Conservation (phyloP, 2,329 filamentous ascomycete species). For the Cladosporium sp. region DNA sequence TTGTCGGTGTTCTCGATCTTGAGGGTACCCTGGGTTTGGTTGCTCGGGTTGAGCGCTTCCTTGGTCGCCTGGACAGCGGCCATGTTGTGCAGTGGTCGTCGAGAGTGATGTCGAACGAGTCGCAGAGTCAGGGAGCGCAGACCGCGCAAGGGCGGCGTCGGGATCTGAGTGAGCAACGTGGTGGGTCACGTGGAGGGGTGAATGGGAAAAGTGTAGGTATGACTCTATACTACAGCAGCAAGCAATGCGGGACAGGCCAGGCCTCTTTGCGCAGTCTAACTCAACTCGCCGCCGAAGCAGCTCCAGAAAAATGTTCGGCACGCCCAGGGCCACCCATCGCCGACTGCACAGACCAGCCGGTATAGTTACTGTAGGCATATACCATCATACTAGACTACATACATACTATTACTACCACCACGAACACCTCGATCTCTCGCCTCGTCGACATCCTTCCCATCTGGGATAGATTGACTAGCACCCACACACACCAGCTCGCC, state of each 20-base stretch:
- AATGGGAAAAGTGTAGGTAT: constrained; percentile 15
- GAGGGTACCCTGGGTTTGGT: constrained; percentile 60
- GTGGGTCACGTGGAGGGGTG: constrained; percentile 27
- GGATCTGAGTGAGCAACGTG: constrained; percentile 30
- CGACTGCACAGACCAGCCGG: constrained; percentile 6
- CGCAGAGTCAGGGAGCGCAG: constrained; percentile 26
- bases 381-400: background rate
- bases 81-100: constrained; percentile 33
- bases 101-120: background rate
- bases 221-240: constrained; percentile 8
- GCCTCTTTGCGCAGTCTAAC: constrained; percentile 1
- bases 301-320: constrained; percentile 16
- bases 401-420: background rate
- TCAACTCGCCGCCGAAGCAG: background rate
- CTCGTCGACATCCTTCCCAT: constrained; percentile 16
- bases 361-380: too few relatives aligned
- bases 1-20: constrained; percentile 81
- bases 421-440: background rate
- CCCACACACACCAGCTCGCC: background rate
- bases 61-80: constrained; percentile 54
- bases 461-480: background rate
- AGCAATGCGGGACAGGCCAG: constrained; percentile 3
- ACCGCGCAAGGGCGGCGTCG: constrained; percentile 35
- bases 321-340: background rate
- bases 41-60: constrained; percentile 56